Evolutionary conservation across 192 early-diverging fungal genomes (phyloP), one percentile per base, ranked within the genome.

Genomic region (Podila verticillata): DNA sequence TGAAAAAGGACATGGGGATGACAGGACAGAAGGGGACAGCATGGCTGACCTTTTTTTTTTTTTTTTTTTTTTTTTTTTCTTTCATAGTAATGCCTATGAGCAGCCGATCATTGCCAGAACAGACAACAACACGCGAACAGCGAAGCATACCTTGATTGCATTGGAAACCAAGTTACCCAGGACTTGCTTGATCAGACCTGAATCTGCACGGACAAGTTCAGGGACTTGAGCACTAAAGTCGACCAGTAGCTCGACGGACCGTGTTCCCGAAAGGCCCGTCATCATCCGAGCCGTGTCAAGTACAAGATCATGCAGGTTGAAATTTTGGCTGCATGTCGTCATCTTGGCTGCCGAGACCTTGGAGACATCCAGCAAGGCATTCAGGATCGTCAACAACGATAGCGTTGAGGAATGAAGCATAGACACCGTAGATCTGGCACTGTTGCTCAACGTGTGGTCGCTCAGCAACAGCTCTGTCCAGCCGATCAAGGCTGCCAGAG

Each of bases 321-420:
- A 80, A 56, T 80, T 80, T 60, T 80, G 77, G 28, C 49, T 70
- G 66, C 77, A 80, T 28, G 65, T 80, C 15, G 77, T 65, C 77
- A 80, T 80, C 48, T 80, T 80, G 57, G 77, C 77, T 7, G 77
- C 77, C 9, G 77, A 72, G 8, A 80, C 77, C 70, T 80, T 80
- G 70, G 77, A 80, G 28, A 80, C 77, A 62, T 80, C 77, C 65
- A 80, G 47, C 0, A 80, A 47, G 5, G 77, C 77, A 28, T 80
- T 80, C 30, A 80, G 61, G 47, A 80, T 80, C 10, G 77, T 80
- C 30, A 80, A 32, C 26, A 80, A 54, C 2, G 77, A 80, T 5
- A 80, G 61, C 5, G 77, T 80, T 22, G 77, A 80, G 20, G 77
- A 80, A 31, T 80, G 77, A 8, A 80, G 54, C 77, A 80, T 72